These are phyloP conservation scores for Debaryomycetaceae sp. DNA, from an alignment of 1,139 yeast species.

Conservation along the genomic window DNA sequence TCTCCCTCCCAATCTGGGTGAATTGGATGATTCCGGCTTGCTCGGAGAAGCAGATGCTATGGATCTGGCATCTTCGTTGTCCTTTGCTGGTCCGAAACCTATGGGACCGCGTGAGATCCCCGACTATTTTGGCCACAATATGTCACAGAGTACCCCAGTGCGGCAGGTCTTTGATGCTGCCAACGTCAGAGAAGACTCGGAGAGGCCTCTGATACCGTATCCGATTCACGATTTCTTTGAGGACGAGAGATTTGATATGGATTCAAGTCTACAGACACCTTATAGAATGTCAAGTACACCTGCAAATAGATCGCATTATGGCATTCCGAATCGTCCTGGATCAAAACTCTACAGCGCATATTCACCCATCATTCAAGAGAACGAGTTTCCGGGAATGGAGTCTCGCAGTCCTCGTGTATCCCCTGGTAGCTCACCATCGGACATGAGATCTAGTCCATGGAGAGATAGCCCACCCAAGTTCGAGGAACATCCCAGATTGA, in stretches of 20 bases:
- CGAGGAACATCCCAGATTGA: neutral
- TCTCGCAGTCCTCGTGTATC: neutral
- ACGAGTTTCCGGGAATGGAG: neutral
- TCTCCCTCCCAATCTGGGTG: neutral
- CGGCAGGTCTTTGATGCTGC: neutral
- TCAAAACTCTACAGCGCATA: neutral
- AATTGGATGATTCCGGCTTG: neutral
- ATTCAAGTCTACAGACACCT: neutral
- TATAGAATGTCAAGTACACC: neutral
- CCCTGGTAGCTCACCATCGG: neutral
- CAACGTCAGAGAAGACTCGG: neutral
- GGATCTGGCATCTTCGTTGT: conserved; percentile 10
- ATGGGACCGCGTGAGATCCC: conserved; percentile 43
- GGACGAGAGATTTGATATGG: neutral
- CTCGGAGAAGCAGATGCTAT: neutral
- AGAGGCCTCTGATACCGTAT: neutral
- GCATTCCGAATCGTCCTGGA: neutral
- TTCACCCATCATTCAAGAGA: neutral
- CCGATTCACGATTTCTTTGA: neutral
- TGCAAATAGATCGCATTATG: neutral
- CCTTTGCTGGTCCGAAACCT: conserved; percentile 34
- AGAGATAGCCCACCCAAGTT: neutral
- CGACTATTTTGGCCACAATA: conserved; percentile 19
- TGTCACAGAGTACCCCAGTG: neutral
- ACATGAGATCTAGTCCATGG: neutral